Base-by-base conservation (phyloP, 495 filamentous ascomycete genomes). In the Chaetomium fimeti region DNA sequence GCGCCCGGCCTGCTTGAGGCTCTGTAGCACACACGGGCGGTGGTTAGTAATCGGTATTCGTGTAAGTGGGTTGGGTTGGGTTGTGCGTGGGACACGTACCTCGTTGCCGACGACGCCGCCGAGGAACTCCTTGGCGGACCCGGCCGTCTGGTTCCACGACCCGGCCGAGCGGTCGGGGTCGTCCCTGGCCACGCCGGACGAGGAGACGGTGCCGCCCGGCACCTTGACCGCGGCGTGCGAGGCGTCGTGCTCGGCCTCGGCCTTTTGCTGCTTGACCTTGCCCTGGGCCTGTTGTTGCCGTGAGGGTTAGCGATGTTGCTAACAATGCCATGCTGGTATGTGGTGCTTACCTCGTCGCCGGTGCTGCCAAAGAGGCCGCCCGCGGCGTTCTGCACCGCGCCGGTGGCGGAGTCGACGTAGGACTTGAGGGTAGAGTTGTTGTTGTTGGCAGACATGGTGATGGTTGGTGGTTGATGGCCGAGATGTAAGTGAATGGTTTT, bases 141-240 rank as follows among this genome's bases (percentile, higher is more conserved):
- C 93, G 45, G 92, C 66, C 47, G 89, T 94, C 78, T 98, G 92
- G 79, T 96, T 90, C 85, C 89, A 93, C 45, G 83, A 80, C 38
- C 93, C 93, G 6, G 83, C 74, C 20, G 79, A 73, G 66, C 93
- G 90, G 75, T 92, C 79, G 9, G 86, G 81, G 74, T 91, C 79
- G 77, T 96, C 90, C 68, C 84, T 79, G 45, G 89, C 85, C 57
- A 91, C 79, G 53, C 85, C 87, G 49, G 91, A 84, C 55, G 86
- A 78, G 27, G 88, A 87, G 64, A 90, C 83, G 20, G 85, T 85
- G 63, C 87, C 72, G 52, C 87, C 85, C 22, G 89, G 91, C 25
- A 88, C 66, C 72, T 91, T 93, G 70, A 80, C 85, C 29, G 88
- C 82, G 12, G 88, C 84, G 74, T 92, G 87, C 52, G 90, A 92